A percentile compares a stretch with the other conserved stretches of the same genome.
Conservation (phyloP, 148 eudicot genomes). For the Camellia granthamiana region DNA sequence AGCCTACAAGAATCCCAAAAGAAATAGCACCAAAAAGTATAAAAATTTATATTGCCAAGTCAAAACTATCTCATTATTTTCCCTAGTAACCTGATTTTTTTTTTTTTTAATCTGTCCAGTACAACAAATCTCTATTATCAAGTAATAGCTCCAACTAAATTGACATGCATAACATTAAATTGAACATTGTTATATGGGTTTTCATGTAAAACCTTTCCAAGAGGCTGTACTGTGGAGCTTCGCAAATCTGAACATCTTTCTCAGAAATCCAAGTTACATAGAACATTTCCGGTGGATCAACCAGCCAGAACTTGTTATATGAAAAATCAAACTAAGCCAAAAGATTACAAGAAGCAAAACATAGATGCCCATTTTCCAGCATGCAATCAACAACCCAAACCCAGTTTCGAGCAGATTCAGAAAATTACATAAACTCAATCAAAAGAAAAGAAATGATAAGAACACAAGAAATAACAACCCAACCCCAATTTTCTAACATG, state of each 20-base stretch:
- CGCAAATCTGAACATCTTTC: not conserved
- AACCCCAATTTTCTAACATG: not conserved
- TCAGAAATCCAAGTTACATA: not conserved
- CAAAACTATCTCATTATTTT: not conserved
- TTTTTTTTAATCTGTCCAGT: not conserved
- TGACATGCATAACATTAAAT: not conserved
- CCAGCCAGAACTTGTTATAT: not conserved
- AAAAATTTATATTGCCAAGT: not conserved
- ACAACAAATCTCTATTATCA: not conserved
- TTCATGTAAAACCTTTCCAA: not conserved
- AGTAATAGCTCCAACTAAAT: not conserved
- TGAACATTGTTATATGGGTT: not conserved
- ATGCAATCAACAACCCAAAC: slow-evolving; percentile 2
- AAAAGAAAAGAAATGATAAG: not conserved
- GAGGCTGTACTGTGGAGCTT: not conserved
- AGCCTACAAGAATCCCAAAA: slow-evolving; percentile 43
- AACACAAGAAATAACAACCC: not conserved
- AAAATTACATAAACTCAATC: not conserved
- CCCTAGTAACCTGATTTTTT: not conserved
- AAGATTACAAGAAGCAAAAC: not conserved
- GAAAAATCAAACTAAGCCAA: not conserved
- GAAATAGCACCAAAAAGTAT: not conserved
- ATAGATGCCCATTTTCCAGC: not conserved
- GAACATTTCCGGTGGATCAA: not conserved
- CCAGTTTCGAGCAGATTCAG: not conserved